A percentile compares a stretch with the other conserved stretches of the same genome.
phyloP scores from a whole-genome alignment of 108 stramenopile genomes.

The Skeletonema costatum region DNA sequence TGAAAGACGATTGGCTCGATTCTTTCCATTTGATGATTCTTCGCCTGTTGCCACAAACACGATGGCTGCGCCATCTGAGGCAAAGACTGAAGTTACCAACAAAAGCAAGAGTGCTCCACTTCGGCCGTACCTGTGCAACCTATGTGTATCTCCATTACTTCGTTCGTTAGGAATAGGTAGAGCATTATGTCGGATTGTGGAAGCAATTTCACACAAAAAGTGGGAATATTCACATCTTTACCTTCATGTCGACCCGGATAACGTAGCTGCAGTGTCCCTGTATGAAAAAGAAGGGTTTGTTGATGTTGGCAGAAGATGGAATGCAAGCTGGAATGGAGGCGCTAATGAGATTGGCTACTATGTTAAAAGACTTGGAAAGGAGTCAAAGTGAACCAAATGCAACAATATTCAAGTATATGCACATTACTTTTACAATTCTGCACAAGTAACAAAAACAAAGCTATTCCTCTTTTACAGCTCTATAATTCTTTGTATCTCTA shows the following conservation, averaged over 20 bases:
- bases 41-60: constrained; percentile 9
- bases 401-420: background rate
- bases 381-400: background rate
- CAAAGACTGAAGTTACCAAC: background rate
- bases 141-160: constrained; percentile 69
- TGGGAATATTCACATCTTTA: constrained; percentile 78
- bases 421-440: background rate
- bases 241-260: constrained; percentile 83
- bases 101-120: constrained; percentile 35
- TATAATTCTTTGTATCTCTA: constrained; percentile 16
- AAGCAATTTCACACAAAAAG: constrained; percentile 63
- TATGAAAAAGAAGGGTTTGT: constrained; percentile 72
- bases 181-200: constrained; percentile 73
- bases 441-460: too few species aligned
- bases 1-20: constrained; percentile 61
- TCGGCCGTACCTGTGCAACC: constrained; percentile 84
- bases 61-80: constrained; percentile 8
- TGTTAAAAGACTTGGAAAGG: background rate
- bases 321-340: constrained; percentile 78
- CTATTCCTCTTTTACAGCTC: background rate
- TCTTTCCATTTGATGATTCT: constrained; percentile 42
- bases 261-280: constrained; percentile 69
- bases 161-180: constrained; percentile 71
- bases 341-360: constrained; percentile 81
- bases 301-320: constrained; percentile 82